Evolutionary conservation across 129 eudicot species (phyloP).

Genomic region (Chrysanthemum makinoi): DNA sequence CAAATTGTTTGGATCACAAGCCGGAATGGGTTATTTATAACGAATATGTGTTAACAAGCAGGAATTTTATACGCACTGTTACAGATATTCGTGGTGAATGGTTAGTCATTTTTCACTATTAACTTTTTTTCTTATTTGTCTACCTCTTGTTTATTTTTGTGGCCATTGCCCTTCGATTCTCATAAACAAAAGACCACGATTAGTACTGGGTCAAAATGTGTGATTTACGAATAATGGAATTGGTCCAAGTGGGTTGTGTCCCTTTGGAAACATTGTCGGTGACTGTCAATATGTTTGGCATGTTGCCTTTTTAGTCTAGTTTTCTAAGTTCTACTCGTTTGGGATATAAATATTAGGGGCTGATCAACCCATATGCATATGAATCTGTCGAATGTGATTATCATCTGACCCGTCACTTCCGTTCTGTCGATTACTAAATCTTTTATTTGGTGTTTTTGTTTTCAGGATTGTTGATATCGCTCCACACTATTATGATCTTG

Average conservation of each 20-base stretch:
- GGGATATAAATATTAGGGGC: no score
- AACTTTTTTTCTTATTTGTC: background rate
- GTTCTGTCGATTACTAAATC: no score
- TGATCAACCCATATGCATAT: no score
- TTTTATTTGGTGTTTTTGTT: background rate
- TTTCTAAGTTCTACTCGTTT: no score
- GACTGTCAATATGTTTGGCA: no score
- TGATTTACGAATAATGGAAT: no score
- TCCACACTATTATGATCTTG: constrained; percentile 80
- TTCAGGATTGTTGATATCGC: constrained; percentile 88
- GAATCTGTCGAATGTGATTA: no score
- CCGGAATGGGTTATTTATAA: constrained; percentile 98
- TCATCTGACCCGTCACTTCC: no score
- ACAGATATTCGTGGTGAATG: constrained; percentile 98
- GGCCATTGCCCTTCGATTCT: background rate
- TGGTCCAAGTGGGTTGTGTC: background rate
- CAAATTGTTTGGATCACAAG: constrained; percentile 92
- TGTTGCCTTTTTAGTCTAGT: no score
- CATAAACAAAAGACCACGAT: no score
- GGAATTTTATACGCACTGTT: constrained; percentile 92
- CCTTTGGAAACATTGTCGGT: no score
- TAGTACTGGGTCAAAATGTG: no score
- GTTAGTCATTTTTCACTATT: constrained; percentile 39
- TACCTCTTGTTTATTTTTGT: background rate
- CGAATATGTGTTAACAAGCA: constrained; percentile 81